Evolutionary conservation across 2,329 filamentous ascomycete genomes (phyloP).

Genomic region (Alternaria angustiovoidea): DNA sequence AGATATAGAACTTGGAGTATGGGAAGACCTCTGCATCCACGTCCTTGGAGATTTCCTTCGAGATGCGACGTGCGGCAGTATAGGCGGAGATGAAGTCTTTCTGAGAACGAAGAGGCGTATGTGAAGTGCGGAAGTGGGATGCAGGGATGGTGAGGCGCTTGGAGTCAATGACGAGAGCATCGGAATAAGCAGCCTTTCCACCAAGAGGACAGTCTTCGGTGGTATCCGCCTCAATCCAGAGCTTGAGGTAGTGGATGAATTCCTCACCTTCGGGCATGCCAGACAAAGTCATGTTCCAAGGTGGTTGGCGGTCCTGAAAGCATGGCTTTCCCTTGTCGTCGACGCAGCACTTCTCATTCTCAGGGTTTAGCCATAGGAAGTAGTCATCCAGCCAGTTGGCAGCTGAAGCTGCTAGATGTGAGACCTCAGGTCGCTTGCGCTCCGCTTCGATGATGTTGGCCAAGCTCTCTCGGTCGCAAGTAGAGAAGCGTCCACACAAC

Average conservation of each 20-base stretch:
- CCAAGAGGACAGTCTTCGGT: conserved; percentile 86
- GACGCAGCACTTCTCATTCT: conserved; percentile 72
- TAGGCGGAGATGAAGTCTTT: conserved; percentile 93
- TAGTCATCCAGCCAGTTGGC: conserved; percentile 98
- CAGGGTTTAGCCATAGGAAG: conserved; percentile 93
- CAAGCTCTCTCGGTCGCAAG: conserved; percentile 83
- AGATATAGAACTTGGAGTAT: conserved; percentile 98
- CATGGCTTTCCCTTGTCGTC: conserved; percentile 72
- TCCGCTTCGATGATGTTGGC: conserved; percentile 93
- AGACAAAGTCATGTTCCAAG: conserved; percentile 87
- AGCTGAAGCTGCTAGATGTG: conserved; percentile 85
- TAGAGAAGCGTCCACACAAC: conserved; percentile 88
- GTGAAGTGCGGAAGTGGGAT: conserved; percentile 90
- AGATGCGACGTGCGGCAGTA: conserved; percentile 85
- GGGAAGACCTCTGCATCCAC: conserved; percentile 89
- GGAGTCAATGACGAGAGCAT: conserved; percentile 80
- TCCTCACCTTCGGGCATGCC: conserved; percentile 96
- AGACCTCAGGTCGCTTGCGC: conserved; percentile 85
- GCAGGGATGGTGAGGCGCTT: conserved; percentile 74
- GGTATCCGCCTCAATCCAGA: conserved; percentile 83
- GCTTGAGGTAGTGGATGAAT: conserved; percentile 84
- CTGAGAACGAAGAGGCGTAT: conserved; percentile 86
- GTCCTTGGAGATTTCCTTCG: conserved; percentile 73
- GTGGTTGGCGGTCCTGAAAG: conserved; percentile 77
- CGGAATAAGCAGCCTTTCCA: conserved; percentile 85